A percentile compares a stretch with the other conserved stretches of the same genome.
Evolutionary conservation across 441 rosid species (phyloP).

Genomic region (Hura crepitans): DNA sequence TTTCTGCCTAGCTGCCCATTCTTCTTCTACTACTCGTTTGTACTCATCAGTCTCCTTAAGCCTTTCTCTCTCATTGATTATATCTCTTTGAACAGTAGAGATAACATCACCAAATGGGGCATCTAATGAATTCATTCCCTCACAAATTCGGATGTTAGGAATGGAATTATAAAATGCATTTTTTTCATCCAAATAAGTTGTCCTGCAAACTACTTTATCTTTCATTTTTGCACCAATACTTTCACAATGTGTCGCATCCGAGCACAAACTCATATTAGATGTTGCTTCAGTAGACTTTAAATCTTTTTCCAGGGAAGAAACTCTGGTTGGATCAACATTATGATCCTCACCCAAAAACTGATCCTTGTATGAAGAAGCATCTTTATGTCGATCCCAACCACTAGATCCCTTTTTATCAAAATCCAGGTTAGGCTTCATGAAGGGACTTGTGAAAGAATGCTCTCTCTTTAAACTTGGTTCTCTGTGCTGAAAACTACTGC

Average conservation of each 20-base stretch:
- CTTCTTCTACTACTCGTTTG: constrained; percentile 70
- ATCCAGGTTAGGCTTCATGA: constrained; percentile 6
- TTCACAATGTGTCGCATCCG: constrained; percentile 20
- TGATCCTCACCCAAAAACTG: constrained; percentile 20
- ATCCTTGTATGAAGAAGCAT: constrained; percentile 16
- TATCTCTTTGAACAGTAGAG: constrained; percentile 27
- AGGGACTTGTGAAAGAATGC: constrained; percentile 15
- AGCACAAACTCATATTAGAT: constrained; percentile 17
- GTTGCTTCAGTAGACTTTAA: constrained; percentile 19
- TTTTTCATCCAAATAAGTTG: constrained; percentile 23
- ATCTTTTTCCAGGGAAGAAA: constrained; percentile 9
- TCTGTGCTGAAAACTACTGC: constrained; percentile 12
- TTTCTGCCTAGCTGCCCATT: constrained; percentile 72
- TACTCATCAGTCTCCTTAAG: constrained; percentile 75
- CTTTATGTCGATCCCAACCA: constrained; percentile 15
- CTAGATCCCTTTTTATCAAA: background rate
- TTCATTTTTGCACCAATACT: constrained; percentile 22
- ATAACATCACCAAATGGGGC: constrained; percentile 22
- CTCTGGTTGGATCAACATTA: constrained; percentile 26
- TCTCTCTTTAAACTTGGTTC: constrained; percentile 5
- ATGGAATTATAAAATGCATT: constrained; percentile 23
- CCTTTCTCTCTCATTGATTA: constrained; percentile 64
- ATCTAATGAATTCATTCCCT: constrained; percentile 17
- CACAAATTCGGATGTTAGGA: constrained; percentile 18
- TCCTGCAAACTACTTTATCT: constrained; percentile 14